phyloP scores from a whole-genome alignment of 345 rosid species.

The Dipteronia dyeriana region DNA sequence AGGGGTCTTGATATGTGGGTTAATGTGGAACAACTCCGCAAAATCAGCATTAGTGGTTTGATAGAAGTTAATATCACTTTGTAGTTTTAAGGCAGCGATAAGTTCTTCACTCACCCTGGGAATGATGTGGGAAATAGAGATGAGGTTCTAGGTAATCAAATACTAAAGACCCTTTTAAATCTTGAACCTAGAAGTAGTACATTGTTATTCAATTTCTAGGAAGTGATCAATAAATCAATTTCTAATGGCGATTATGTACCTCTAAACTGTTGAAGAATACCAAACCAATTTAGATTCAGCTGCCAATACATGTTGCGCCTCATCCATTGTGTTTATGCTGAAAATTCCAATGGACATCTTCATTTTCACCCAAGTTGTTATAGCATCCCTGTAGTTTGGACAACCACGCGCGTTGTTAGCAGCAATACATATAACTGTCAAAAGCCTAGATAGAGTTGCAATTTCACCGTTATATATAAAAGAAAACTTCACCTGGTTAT shows the following conservation, averaged over 20 bases:
- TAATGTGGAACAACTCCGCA: constrained; percentile 41
- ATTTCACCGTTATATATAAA: neutral
- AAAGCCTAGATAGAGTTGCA: too few species aligned
- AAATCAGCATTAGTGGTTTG: constrained; percentile 42
- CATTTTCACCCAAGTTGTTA: constrained; percentile 46
- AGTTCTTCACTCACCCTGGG: constrained; percentile 46
- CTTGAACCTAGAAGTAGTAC: too few species aligned
- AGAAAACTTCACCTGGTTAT: constrained; percentile 28
- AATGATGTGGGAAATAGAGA: neutral
- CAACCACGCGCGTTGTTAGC: too few species aligned
- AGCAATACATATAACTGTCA: neutral
- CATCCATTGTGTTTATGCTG: constrained; percentile 35
- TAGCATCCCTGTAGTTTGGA: constrained; percentile 34
- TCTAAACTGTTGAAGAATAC: constrained; percentile 40
- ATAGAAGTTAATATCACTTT: constrained; percentile 43
- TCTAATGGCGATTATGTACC: constrained; percentile 27
- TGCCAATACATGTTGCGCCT: constrained; percentile 34
- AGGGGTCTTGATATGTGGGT: constrained; percentile 38
- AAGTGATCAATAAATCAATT: too few species aligned
- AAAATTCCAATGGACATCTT: constrained; percentile 17
- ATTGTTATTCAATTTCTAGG: too few species aligned
- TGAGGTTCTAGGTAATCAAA: too few species aligned
- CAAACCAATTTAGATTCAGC: constrained; percentile 39
- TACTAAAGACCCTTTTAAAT: too few species aligned
- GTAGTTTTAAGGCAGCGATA: constrained; percentile 41